These are phyloP conservation scores for Lachnellula cervina DNA, from an alignment of 2,329 filamentous ascomycete genomes.

Conservation along the genomic window DNA sequence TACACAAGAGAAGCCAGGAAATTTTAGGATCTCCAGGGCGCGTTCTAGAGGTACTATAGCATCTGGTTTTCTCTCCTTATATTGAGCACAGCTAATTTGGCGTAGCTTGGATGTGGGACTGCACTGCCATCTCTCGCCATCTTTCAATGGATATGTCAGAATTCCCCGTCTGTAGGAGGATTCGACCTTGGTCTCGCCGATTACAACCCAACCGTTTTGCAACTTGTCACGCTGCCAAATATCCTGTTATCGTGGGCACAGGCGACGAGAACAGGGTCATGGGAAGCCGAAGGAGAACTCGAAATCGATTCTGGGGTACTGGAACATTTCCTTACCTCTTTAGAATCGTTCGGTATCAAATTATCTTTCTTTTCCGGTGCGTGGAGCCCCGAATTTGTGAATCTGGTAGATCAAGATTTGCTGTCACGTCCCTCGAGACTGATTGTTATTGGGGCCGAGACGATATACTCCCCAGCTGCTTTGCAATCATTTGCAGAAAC, in stretches of 20 bases:
- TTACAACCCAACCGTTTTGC: constrained; percentile 74
- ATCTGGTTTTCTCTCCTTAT: neutral
- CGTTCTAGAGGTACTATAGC: constrained; percentile 28
- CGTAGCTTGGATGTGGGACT: constrained; percentile 71
- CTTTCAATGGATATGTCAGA: constrained; percentile 53
- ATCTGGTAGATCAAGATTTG: constrained; percentile 41
- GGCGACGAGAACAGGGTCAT: constrained; percentile 13
- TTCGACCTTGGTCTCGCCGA: constrained; percentile 66
- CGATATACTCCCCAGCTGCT: constrained; percentile 74
- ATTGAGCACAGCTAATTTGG: constrained; percentile 7
- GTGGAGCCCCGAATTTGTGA: constrained; percentile 63
- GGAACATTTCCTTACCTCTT: constrained; percentile 50
- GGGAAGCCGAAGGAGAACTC: constrained; percentile 30
- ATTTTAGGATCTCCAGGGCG: constrained; percentile 11
- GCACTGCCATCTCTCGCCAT: constrained; percentile 68
- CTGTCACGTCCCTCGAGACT: constrained; percentile 27
- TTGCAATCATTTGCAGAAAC: constrained; percentile 64
- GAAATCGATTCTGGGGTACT: constrained; percentile 43
- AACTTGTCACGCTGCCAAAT: constrained; percentile 76
- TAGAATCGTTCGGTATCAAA: constrained; percentile 47
- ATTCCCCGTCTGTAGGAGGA: constrained; percentile 13
- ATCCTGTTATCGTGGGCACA: constrained; percentile 62
- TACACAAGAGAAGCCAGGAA: constrained; percentile 12
- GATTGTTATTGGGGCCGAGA: constrained; percentile 70
- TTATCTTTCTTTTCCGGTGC: constrained; percentile 69